Evolutionary conservation across 192 early-diverging fungal genomes (phyloP), one percentile per base, ranked within the genome.

Genomic region (Podila verticillata): DNA sequence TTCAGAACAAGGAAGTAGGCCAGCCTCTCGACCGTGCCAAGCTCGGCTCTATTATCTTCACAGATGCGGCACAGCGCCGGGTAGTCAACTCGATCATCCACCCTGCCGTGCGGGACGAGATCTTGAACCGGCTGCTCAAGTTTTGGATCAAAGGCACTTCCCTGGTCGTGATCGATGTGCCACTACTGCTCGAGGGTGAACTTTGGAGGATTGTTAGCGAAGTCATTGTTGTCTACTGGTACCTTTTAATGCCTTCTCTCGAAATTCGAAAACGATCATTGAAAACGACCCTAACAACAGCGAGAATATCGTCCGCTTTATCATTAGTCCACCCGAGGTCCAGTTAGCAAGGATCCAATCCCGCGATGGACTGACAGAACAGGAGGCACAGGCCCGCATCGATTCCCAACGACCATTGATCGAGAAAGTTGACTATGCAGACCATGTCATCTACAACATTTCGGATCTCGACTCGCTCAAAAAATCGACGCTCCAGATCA

Each of bases 171-270:
- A 84, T 98, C 49, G 98, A 99, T 80, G 94, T 94, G 1, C 98
- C 98, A n/a, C 82, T 99, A 56, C 86, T 99, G 64, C 91, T 95
- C 60, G 98, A 99, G 73, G 88, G 92, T 19, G 90, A 93, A 17
- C 73, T 98, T 65, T 85, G 94, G 72, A 84, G 84, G 54, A 90
- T 91, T 67, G 91, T 97, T 30, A 89, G 88, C 47, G 73, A 84
- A 7, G 90, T 90, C 9, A 84, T 94, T 28, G 96, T 98, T 2
- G 91, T 98, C 4, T 96, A 92, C 65, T 93, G 92, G 93, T 95
- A 19, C 7, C 15, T 47, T 5, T 29, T 64, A 34, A 19, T 62
- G 6, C 12, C 34, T 34, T 62, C 51, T 69, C 64, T 26, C 36
- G 20, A 70, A 36, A 7, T 10, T 49, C 44, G 28, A 7, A 57